These are phyloP conservation scores for Sporothrix mexicana DNA, from an alignment of 2,329 filamentous ascomycete species.

Conservation along the genomic window DNA sequence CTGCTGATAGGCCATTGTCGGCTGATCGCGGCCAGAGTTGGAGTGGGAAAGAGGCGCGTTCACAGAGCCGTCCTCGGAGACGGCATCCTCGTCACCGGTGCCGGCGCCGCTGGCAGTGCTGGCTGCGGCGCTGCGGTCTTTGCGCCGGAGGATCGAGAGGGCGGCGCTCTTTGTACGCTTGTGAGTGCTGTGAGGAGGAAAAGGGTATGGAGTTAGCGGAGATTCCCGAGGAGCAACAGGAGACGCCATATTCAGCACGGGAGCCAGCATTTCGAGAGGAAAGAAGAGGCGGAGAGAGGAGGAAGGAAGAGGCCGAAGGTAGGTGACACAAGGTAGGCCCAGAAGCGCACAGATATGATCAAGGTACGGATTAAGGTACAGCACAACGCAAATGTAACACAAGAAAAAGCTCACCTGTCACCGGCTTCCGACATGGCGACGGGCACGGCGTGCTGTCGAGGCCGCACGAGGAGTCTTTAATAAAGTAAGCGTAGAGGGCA, in stretches of 20 bases:
- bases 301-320: background rate
- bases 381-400: background rate
- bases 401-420: constrained; percentile 40
- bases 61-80: constrained; percentile 55
- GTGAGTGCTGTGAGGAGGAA: constrained; percentile 44
- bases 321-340: background rate
- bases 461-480: constrained; percentile 15
- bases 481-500: background rate
- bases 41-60: constrained; percentile 40
- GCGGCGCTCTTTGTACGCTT: constrained; percentile 62
- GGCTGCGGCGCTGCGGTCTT: constrained; percentile 50
- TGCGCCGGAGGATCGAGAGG: constrained; percentile 61
- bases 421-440: constrained; percentile 44
- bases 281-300: background rate
- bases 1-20: constrained; percentile 36
- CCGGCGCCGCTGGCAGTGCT: constrained; percentile 55
- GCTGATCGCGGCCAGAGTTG: constrained; percentile 37
- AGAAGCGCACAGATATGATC: background rate
- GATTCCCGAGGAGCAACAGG: background rate
- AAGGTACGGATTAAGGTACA: background rate
- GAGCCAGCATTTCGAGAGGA: background rate
- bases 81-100: constrained; percentile 53
- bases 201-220: background rate
- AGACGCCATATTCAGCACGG: too few relatives aligned
- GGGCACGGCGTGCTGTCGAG: background rate